Base-by-base conservation (phyloP, 495 filamentous ascomycete species). In the Neurospora africana region DNA sequence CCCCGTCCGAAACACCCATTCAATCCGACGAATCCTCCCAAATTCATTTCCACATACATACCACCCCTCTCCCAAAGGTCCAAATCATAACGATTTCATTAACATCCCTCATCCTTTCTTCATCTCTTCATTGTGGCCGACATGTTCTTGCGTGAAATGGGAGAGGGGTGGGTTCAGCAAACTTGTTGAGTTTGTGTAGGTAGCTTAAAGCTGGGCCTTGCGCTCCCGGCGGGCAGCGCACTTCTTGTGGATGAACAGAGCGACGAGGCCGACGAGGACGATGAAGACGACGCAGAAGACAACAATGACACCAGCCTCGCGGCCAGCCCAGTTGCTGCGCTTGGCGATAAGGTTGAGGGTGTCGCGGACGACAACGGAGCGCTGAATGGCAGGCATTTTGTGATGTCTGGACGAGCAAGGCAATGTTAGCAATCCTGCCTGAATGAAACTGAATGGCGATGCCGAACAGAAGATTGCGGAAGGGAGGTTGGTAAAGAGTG, bases 241-340 rank as follows among this genome's bases (percentile, higher is more conserved):
- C 75, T 77, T 76, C 78, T 82, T 85, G 73, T 79, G 78, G 75
- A 87, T 81, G 76, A 79, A 81, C 39, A 89, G 79, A 15, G 70
- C 70, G 65, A 84, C 72, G 47, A 90, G 76, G 70, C 84, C 81
- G 71, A 84, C 72, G 65, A 68, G 83, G 76, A 90, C 85, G 68
- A 87, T 74, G 76, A 83, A 86, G 73, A 89, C 82, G 73, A 89
- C 86, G 77, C 82, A 86, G 82, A 89, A 88, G 67, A 89, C 87
- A 75, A 87, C 81, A 58, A 88, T 82, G 74, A 88, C 86, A 79
- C 87, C 87, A 27, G 83, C 78, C 78, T 89, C 84, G 68, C 81
- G 73, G 37, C 73, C 40, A 43, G 86, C 79, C 80, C 82, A 90
- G 82, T 85, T 87, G 69, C 77, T 75, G 70, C 87, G 87, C 76